Percentiles rank a stretch among this genome's conserved stretches.
Conservation (phyloP, 306 rosid species). For the Pterocarpus macrocarpus region DNA sequence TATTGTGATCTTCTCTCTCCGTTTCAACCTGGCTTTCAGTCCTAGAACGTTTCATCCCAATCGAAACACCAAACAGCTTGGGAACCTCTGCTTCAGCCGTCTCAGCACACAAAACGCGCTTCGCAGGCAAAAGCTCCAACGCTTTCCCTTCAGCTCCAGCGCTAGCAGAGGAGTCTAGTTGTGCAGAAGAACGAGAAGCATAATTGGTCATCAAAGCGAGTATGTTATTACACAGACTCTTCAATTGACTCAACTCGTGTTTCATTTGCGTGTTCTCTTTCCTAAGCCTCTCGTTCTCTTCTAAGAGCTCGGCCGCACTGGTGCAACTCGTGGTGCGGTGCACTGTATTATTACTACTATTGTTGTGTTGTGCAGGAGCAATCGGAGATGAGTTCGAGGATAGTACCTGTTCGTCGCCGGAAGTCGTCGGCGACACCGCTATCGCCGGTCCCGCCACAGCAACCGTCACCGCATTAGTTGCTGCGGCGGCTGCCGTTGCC, state of each 20-base stretch:
- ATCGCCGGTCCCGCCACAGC: conserved; percentile 47
- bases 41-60: conserved; percentile 77
- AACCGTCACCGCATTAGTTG: conserved; percentile 56
- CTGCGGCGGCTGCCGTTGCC: not conserved
- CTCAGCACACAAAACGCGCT: conserved; percentile 28
- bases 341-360: conserved; percentile 34
- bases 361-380: conserved; percentile 36
- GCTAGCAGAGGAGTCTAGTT: conserved; percentile 53
- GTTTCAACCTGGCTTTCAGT: conserved; percentile 55
- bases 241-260: conserved; percentile 81
- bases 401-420: conserved; percentile 90
- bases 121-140: conserved; percentile 58
- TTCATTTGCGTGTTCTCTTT: conserved; percentile 83
- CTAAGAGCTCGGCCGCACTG: conserved; percentile 73
- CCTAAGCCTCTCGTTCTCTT: conserved; percentile 87
- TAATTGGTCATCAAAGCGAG: conserved; percentile 78
- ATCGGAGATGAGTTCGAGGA: conserved; percentile 86
- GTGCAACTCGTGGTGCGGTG: conserved; percentile 69
- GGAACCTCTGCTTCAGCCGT: conserved; percentile 52
- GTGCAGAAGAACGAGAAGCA: conserved; percentile 67
- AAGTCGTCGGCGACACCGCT: conserved; percentile 72
- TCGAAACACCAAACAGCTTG: conserved; percentile 84
- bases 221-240: conserved; percentile 75
- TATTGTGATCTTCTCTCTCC: conserved; percentile 50
- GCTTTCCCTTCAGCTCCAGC: conserved; percentile 52